phyloP scores from a whole-genome alignment of 2,329 filamentous ascomycete species.

The Calonectria fujianensis region DNA sequence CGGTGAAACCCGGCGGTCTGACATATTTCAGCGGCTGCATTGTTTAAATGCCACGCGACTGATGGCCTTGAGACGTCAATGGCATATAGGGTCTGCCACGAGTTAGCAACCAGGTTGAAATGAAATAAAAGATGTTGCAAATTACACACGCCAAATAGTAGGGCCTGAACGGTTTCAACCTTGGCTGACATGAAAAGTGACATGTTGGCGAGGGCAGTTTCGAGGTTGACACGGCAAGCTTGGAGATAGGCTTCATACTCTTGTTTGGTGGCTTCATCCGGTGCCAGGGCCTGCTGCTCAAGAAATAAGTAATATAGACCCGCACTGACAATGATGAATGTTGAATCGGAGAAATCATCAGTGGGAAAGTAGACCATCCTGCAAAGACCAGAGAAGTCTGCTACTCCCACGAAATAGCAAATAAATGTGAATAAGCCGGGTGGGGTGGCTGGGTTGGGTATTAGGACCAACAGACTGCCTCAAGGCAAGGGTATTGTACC shows the following conservation, averaged over 20 bases:
- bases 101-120: slow-evolving; percentile 23
- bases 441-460: slow-evolving; percentile 60
- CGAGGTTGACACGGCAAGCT: slow-evolving; percentile 69
- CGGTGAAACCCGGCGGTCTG: slow-evolving; percentile 79
- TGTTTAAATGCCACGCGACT: slow-evolving; percentile 78
- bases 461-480: background rate
- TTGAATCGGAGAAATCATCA: slow-evolving; percentile 69
- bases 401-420: slow-evolving; percentile 69
- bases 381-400: slow-evolving; percentile 70
- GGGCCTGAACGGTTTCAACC: slow-evolving; percentile 73
- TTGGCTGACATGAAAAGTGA: slow-evolving; percentile 74
- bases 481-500: slow-evolving; percentile 15
- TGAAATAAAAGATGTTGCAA: background rate
- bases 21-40: slow-evolving; percentile 75
- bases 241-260: slow-evolving; percentile 63
- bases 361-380: slow-evolving; percentile 70
- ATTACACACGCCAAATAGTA: slow-evolving; percentile 74
- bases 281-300: slow-evolving; percentile 64
- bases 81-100: slow-evolving; percentile 73
- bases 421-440: slow-evolving; percentile 71
- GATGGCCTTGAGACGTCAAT: slow-evolving; percentile 78
- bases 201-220: slow-evolving; percentile 70
- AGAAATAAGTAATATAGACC: slow-evolving; percentile 71
- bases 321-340: slow-evolving; percentile 70
- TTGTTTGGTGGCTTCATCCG: slow-evolving; percentile 57